phyloP scores from a whole-genome alignment of 192 early-diverging fungal species.

The Entophlyctis luteolus region DNA sequence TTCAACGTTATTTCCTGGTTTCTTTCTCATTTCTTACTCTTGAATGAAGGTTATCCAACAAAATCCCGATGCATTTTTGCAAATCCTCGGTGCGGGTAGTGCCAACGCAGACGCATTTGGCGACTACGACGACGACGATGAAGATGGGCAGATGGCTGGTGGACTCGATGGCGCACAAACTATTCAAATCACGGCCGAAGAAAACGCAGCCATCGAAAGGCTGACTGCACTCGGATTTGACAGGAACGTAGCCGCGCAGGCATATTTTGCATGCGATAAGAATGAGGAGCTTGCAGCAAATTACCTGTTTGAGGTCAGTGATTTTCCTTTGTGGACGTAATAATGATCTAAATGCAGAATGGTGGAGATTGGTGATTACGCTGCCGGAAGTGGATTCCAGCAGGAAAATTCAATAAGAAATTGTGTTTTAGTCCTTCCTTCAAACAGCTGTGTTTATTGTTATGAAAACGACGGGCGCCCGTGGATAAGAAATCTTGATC shows the following conservation, averaged over 20 bases:
- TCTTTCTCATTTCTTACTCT: not conserved
- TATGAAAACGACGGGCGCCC: too few relatives aligned
- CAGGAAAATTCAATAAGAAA: too few relatives aligned
- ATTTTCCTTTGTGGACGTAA: not conserved
- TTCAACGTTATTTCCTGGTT: not conserved
- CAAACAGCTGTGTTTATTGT: too few relatives aligned
- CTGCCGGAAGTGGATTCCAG: too few relatives aligned
- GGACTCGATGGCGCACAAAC: slow-evolving; percentile 44
- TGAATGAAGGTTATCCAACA: slow-evolving; percentile 53
- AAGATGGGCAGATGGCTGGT: slow-evolving; percentile 44
- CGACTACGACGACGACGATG: slow-evolving; percentile 56
- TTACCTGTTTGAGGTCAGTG: slow-evolving; percentile 76
- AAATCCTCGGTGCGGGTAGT: slow-evolving; percentile 53
- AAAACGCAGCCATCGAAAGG: slow-evolving; percentile 84
- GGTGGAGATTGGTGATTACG: slow-evolving; percentile 18
- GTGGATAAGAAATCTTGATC: too few relatives aligned
- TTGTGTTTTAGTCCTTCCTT: too few relatives aligned
- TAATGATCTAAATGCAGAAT: slow-evolving; percentile 3
- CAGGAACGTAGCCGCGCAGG: slow-evolving; percentile 77
- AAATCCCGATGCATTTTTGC: slow-evolving; percentile 77
- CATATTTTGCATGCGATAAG: slow-evolving; percentile 95
- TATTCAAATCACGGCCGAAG: slow-evolving; percentile 81
- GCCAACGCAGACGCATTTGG: slow-evolving; percentile 32
- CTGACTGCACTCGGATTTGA: slow-evolving; percentile 84
- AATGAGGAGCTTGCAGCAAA: slow-evolving; percentile 97